Conservation (phyloP, 306 rosid species). For the Casuarina glauca region DNA sequence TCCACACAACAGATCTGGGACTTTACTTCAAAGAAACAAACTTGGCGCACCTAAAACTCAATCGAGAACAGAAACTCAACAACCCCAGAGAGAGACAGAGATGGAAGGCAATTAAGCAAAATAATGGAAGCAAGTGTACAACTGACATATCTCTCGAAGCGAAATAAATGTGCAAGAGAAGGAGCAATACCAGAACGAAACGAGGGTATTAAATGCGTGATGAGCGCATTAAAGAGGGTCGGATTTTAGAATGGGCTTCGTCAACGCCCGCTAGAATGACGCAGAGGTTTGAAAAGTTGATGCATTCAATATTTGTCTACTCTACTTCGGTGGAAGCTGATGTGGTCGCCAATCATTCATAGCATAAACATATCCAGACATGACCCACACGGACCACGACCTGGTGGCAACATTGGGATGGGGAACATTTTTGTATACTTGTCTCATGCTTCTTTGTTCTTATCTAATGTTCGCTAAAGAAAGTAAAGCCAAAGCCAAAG, state of each 20-base stretch:
- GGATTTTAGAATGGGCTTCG: slow-evolving; percentile 21
- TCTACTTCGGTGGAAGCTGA: slow-evolving; percentile 5
- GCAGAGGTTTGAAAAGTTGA: slow-evolving; percentile 27
- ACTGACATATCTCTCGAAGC: neutral
- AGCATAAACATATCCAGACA: neutral
- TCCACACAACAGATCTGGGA: slow-evolving; percentile 48
- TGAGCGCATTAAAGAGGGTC: neutral
- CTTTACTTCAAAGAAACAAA: slow-evolving; percentile 22
- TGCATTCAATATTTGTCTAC: neutral
- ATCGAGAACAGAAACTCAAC: slow-evolving; percentile 11
- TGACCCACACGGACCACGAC: neutral
- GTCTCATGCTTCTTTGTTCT: neutral
- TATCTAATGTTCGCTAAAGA: neutral
- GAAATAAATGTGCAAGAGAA: neutral
- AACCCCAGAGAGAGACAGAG: neutral
- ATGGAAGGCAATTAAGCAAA: neutral
- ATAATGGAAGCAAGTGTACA: neutral
- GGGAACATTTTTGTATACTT: too few species aligned
- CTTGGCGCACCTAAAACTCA: slow-evolving; percentile 18
- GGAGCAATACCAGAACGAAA: neutral
- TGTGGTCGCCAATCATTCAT: neutral
- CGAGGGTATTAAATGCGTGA: too few species aligned
- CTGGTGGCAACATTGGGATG: too few species aligned
- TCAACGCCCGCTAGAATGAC: slow-evolving; percentile 24
- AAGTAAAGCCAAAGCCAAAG: neutral